These are phyloP conservation scores for Sarocladium kiliense DNA, from an alignment of 2,329 filamentous ascomycete species.

Conservation along the genomic window DNA sequence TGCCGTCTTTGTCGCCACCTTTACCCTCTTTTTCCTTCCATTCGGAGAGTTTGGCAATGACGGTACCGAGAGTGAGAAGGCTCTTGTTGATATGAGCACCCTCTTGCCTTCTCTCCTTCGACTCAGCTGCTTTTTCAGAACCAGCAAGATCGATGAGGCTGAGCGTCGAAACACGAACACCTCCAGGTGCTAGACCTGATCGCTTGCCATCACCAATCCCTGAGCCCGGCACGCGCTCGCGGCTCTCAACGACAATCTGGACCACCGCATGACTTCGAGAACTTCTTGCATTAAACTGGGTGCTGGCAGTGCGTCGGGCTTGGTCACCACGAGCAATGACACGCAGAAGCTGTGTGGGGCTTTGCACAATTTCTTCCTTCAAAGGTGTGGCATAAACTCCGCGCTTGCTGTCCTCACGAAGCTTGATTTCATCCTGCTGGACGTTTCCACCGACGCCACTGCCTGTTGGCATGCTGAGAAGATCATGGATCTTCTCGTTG, in stretches of 20 bases:
- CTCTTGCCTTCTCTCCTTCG: conserved; percentile 88
- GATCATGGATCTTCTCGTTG: conserved; percentile 94
- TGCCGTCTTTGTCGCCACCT: conserved; percentile 71
- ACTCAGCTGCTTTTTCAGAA: conserved; percentile 91
- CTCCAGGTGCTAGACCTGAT: conserved; percentile 69
- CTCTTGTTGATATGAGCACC: conserved; percentile 99
- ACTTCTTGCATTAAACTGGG: conserved; percentile 93
- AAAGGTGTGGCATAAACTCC: conserved; percentile 94
- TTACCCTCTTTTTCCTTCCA: conserved; percentile 78
- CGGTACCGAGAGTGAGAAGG: conserved; percentile 86
- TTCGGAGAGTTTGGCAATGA: conserved; percentile 88
- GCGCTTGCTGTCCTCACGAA: conserved; percentile 92
- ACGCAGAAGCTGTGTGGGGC: conserved; percentile 86
- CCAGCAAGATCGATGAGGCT: conserved; percentile 95
- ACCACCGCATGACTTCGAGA: conserved; percentile 98
- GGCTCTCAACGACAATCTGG: conserved; percentile 95
- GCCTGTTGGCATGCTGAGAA: conserved; percentile 70
- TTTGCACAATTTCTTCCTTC: conserved; percentile 98
- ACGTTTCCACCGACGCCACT: conserved; percentile 46
- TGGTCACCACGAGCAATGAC: conserved; percentile 94
- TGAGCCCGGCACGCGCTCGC: conserved; percentile 69
- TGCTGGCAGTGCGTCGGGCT: conserved; percentile 84
- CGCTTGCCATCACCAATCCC: conserved; percentile 46
- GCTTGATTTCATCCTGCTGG: conserved; percentile 87
- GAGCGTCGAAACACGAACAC: conserved; percentile 89